Evolutionary conservation across 2,329 filamentous ascomycete species (phyloP).

Genomic region (Trichoderma koningiopsis): DNA sequence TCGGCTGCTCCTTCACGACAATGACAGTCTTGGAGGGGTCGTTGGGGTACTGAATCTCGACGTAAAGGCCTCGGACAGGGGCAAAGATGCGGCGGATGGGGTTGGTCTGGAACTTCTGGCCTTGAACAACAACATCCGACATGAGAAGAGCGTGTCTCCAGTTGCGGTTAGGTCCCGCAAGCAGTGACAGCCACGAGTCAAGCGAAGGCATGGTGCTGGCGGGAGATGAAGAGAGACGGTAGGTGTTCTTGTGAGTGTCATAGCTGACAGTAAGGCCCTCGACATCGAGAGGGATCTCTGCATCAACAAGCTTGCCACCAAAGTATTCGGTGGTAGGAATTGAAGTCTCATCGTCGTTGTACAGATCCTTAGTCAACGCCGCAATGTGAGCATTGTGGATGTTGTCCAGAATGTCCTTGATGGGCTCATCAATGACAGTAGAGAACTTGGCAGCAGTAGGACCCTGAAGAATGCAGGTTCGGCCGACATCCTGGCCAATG

Average conservation of each 20-base stretch:
- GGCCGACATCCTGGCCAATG: constrained; percentile 91
- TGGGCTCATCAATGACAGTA: constrained; percentile 85
- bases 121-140: constrained; percentile 91
- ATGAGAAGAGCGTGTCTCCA: constrained; percentile 96
- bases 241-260: constrained; percentile 76
- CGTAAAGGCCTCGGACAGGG: constrained; percentile 80
- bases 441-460: constrained; percentile 92
- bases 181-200: constrained; percentile 83
- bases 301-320: constrained; percentile 79
- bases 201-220: constrained; percentile 73
- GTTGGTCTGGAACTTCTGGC: constrained; percentile 96
- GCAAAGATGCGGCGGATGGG: constrained; percentile 90
- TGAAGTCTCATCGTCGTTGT: constrained; percentile 68
- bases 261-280: constrained; percentile 85
- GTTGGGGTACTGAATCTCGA: constrained; percentile 83
- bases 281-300: constrained; percentile 72
- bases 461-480: constrained; percentile 94
- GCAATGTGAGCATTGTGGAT: constrained; percentile 89
- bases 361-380: constrained; percentile 76
- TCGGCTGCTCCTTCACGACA: constrained; percentile 81
- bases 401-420: constrained; percentile 90
- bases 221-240: constrained; percentile 77
- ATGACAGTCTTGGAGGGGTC: constrained; percentile 83
- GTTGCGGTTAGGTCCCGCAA: constrained; percentile 82
- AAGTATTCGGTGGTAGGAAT: constrained; percentile 94